phyloP scores from a whole-genome alignment of 2,329 filamentous ascomycete genomes.

The Aspergillus spinulosporus region DNA sequence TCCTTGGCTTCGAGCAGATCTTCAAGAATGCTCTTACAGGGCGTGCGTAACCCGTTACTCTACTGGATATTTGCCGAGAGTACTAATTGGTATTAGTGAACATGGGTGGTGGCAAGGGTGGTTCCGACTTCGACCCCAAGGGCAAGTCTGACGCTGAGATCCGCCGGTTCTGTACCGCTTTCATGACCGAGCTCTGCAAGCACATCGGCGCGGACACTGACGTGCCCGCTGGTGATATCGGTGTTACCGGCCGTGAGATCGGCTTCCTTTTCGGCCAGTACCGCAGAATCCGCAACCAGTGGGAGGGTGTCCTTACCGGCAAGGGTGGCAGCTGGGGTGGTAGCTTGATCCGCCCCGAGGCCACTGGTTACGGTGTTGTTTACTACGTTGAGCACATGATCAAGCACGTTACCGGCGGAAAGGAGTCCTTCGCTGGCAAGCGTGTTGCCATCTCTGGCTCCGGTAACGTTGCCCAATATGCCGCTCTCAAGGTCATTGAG shows the following conservation, averaged over 20 bases:
- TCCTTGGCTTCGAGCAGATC: conserved; percentile 98
- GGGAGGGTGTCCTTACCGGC: conserved; percentile 94
- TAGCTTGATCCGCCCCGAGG: conserved; percentile 90
- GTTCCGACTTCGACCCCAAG: conserved; percentile 98
- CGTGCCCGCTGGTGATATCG: conserved; percentile 95
- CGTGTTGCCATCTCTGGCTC: conserved; percentile 93
- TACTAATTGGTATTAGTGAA: conserved; percentile 50
- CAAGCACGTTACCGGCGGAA: conserved; percentile 72
- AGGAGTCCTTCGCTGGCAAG: conserved; percentile 85
- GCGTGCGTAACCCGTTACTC: conserved; percentile 57
- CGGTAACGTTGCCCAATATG: conserved; percentile 97
- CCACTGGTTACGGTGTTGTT: conserved; percentile 92
- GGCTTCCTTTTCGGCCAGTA: conserved; percentile 95
- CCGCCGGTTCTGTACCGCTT: conserved; percentile 90
- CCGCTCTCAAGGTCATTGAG: conserved; percentile 93
- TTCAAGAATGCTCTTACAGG: conserved; percentile 99
- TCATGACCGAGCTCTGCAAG: conserved; percentile 93
- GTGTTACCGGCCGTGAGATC: conserved; percentile 87
- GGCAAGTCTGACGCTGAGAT: conserved; percentile 97
- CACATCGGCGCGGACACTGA: conserved; percentile 97
- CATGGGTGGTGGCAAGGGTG: conserved; percentile 98
- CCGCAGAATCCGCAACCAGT: conserved; percentile 81
- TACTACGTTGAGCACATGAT: conserved; percentile 99
- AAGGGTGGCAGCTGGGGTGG: conserved; percentile 95
- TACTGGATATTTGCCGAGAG: not conserved